Percentiles rank a stretch among this genome's conserved stretches.
These are phyloP conservation scores for Aureobasidium sp. DNA, from an alignment of 2,329 filamentous ascomycete species.

Conservation along the genomic window DNA sequence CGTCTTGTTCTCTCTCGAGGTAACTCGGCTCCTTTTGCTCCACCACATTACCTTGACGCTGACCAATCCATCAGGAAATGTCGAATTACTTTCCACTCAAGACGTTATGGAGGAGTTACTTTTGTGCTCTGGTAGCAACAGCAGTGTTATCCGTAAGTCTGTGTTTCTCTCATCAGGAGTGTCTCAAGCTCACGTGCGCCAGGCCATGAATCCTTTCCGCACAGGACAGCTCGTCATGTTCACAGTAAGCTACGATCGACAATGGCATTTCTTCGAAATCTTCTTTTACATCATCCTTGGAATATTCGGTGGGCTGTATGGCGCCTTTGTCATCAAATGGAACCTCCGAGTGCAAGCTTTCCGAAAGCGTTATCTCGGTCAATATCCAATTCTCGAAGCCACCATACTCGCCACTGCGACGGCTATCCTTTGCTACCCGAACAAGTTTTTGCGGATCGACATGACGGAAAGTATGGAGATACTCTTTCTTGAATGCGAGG, in stretches of 20 bases:
- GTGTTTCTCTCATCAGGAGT: neutral
- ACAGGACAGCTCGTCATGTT: slow-evolving; percentile 99
- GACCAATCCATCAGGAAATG: slow-evolving; percentile 56
- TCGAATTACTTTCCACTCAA: slow-evolving; percentile 93
- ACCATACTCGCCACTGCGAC: slow-evolving; percentile 74
- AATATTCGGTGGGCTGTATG: slow-evolving; percentile 88
- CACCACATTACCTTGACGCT: slow-evolving; percentile 16
- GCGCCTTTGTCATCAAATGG: slow-evolving; percentile 96
- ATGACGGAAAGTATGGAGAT: slow-evolving; percentile 99
- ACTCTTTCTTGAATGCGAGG: slow-evolving; percentile 87
- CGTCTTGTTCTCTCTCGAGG: slow-evolving; percentile 87
- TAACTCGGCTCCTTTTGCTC: neutral
- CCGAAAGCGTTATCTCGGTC: slow-evolving; percentile 79
- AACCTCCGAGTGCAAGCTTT: slow-evolving; percentile 86
- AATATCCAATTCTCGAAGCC: slow-evolving; percentile 79
- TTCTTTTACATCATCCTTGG: slow-evolving; percentile 88
- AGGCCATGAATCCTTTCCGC: slow-evolving; percentile 93
- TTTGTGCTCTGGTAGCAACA: slow-evolving; percentile 91
- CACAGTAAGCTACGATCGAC: slow-evolving; percentile 87
- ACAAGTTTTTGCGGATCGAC: slow-evolving; percentile 89
- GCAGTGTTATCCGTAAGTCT: slow-evolving; percentile 64
- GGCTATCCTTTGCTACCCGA: slow-evolving; percentile 91
- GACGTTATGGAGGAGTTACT: slow-evolving; percentile 96
- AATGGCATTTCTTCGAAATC: slow-evolving; percentile 96
- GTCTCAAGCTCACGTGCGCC: neutral